Conservation (phyloP, 495 filamentous ascomycete species). For the Cudoniella acicularis region DNA sequence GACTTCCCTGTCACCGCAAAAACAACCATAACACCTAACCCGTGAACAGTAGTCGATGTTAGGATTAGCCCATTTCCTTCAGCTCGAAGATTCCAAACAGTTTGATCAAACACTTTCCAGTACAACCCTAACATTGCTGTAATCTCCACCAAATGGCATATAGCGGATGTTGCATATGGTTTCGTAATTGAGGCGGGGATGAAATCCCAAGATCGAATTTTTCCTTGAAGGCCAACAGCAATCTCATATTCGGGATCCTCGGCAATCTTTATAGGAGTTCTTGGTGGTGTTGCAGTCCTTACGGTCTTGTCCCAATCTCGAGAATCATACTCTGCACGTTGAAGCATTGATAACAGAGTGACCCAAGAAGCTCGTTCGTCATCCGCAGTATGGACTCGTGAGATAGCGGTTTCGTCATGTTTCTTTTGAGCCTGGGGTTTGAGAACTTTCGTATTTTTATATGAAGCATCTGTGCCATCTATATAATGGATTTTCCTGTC, state of each 20-base stretch:
- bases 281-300: conserved; percentile 14
- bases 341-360: conserved; percentile 37
- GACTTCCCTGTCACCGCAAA: conserved; percentile 40
- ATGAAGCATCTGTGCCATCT: conserved; percentile 35
- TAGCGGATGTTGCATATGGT: conserved; percentile 41
- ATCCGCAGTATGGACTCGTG: conserved; percentile 40
- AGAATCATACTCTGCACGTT: conserved; percentile 41
- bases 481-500: conserved; percentile 33
- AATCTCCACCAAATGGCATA: conserved; percentile 41
- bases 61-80: conserved; percentile 50
- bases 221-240: conserved; percentile 41
- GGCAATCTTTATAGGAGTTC: not conserved
- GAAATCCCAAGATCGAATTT: conserved; percentile 47
- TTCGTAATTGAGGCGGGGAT: conserved; percentile 43
- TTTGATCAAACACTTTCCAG: conserved; percentile 46
- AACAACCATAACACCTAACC: conserved; percentile 44
- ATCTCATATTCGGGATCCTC: conserved; percentile 31
- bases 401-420: conserved; percentile 21
- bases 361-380: conserved; percentile 48
- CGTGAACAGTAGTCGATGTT: conserved; percentile 36
- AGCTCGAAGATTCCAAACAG: conserved; percentile 40
- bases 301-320: conserved; percentile 34
- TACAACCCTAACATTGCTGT: conserved; percentile 46
- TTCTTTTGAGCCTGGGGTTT: conserved; percentile 17
- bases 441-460: conserved; percentile 29